phyloP scores from a whole-genome alignment of 345 rosid genomes.

The Acer campestre region DNA sequence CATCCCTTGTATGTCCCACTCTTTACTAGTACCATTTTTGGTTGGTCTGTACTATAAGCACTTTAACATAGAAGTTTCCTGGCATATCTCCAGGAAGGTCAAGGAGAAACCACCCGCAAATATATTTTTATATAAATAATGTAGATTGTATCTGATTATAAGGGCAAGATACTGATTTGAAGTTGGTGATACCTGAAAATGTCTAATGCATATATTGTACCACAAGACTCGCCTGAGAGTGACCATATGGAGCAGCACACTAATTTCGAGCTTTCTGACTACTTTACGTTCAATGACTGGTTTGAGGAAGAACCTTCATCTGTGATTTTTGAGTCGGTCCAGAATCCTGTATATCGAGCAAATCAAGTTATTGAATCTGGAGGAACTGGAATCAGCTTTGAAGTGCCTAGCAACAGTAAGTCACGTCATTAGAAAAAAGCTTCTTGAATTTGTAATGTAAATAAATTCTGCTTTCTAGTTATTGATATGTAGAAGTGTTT shows the following conservation, averaged over 20 bases:
- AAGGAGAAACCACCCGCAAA: constrained; percentile 31
- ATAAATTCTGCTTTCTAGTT: neutral
- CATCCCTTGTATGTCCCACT: constrained; percentile 25
- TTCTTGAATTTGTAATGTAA: neutral
- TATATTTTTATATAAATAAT: neutral
- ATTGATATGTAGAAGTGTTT: neutral
- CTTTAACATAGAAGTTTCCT: constrained; percentile 44
- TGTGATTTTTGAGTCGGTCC: constrained; percentile 28
- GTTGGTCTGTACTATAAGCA: neutral
- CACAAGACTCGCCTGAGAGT: constrained; percentile 35
- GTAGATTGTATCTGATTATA: neutral
- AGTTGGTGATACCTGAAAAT: constrained; percentile 12
- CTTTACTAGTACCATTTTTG: neutral
- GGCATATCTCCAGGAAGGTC: constrained; percentile 35
- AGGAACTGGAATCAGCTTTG: constrained; percentile 36
- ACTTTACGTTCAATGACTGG: constrained; percentile 57
- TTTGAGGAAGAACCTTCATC: constrained; percentile 43
- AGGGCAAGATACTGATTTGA: neutral
- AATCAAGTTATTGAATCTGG: constrained; percentile 24
- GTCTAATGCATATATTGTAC: constrained; percentile 19
- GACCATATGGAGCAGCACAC: constrained; percentile 30
- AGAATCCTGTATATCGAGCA: constrained; percentile 39
- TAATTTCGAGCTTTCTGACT: constrained; percentile 57
- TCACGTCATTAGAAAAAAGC: neutral
- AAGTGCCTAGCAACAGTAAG: constrained; percentile 34